Base-by-base conservation (phyloP, 352 stramenopile species). In the Phytopythium delawarense region DNA sequence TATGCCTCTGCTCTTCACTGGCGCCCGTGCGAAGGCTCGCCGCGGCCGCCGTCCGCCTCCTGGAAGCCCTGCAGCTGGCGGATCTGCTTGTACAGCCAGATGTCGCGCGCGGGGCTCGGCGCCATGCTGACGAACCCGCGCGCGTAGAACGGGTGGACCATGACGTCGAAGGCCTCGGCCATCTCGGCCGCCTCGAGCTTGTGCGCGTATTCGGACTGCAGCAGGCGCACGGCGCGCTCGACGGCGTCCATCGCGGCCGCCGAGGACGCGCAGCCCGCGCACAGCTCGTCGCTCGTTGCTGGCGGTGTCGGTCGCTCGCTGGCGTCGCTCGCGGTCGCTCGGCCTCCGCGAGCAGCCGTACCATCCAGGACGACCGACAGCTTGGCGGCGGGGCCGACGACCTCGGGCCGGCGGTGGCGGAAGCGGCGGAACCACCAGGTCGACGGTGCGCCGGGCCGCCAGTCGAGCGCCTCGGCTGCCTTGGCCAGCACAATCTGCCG, bases 401-500 rank as follows among this genome's bases (percentile, higher is more conserved):
- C 56, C 44, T 65, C 42, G 2, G 61, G 51, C 23, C 65, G 55
- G 15, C 61, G 58, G 16, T 62, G 61, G 55, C 65, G 44, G 46
- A 68, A 71, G 32, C 65, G 61, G 28, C 55, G 56, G 45, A 65
- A 71, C 65, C 65, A 71, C 30, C 52, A 56, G 30, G 28, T 8
- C 7, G 50, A 18, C 0, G 32, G 8, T 20, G 35, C 52, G 35
- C 32, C 32, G 32, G 45, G 35, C n/a, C 35, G 32, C 35, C 18
- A 59, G 52, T 11, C 45, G 34, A 61, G 57, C 61, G 67, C 21
- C 45, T 65, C 61, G 28, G 61, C 63, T 28, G 57, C 61, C 28
- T 57, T 61, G 13, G 39, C 52, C 16, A 66, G 45, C 32, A 70
- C 54, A 13, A 63, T 45, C 18, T 52, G 64, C 39, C 59, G 53